Base-by-base conservation (phyloP, 768 basidiomycete species). In the Strobilomyces dryophilus region DNA sequence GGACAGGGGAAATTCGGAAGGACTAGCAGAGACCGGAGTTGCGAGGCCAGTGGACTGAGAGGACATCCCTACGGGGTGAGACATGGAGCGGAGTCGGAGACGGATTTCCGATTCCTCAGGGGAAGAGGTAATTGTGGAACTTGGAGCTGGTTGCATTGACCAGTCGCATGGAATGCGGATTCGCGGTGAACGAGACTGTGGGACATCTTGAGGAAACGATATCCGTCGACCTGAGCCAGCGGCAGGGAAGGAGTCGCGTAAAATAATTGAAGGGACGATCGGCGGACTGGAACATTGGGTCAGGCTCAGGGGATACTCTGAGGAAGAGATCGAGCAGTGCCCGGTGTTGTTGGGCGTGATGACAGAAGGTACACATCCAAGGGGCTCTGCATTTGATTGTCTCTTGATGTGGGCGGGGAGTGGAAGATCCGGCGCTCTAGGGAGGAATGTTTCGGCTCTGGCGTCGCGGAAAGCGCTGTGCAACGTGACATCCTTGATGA, bases 401-500 rank as follows among this genome's bases (percentile, higher is more conserved):
- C 42, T 58, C 31, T 5, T 41, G 15, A 54, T 1, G 9, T 21
- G 49, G 9, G 39, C 8, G 24, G 64, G 68, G n/a, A 61, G 66
- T 0, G 66, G 68, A 12, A 69, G 51, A 49, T 62, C 61, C 0
- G 50, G 62, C 2, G 70, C 48, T 18, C 61, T 61, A 7, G 68
- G 68, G 3, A 69, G 55, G 36, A 12, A 62, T 0, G 68, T 69
- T 39, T 53, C 47, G 27, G 68, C 68, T 53, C 68, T 67, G 14
- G 68, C 68, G 40, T 71, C 66, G 21, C 69, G 68, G 24, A 69
- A 69, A n/a, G 70, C 68, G 29, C 40, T 34, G 37, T 69, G 68
- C 0, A 69, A 43, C 37, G 58, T 57, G 5, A n/a, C 18, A 47
- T 69, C 68, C 46, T 49, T 62, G 55, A 71, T 66, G 52, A 70